Percentiles rank a stretch among this genome's conserved stretches.
Evolutionary conservation across 352 stramenopile species (phyloP).

Genomic region (Pythium phragmitis): DNA sequence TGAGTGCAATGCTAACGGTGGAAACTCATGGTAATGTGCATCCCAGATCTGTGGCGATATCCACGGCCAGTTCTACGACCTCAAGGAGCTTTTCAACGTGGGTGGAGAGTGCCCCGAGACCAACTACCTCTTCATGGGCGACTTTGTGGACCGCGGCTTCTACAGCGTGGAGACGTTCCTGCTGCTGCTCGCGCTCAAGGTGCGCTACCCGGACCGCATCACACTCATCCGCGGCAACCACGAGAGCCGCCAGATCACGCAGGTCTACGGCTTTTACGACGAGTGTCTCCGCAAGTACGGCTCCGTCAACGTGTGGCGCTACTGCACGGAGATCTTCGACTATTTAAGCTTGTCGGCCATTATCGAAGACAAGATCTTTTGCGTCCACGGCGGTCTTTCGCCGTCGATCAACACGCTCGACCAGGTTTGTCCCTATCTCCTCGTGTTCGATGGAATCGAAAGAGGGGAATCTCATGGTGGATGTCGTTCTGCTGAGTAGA

Average conservation of each 20-base stretch:
- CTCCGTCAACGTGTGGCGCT: slow-evolving; percentile 67
- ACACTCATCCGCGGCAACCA: slow-evolving; percentile 93
- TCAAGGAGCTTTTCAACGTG: slow-evolving; percentile 78
- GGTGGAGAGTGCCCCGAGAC: slow-evolving; percentile 88
- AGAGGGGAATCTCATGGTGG: neutral
- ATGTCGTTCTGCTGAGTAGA: slow-evolving; percentile 41
- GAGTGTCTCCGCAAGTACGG: slow-evolving; percentile 99
- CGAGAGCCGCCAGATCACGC: slow-evolving; percentile 96
- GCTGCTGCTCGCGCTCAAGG: slow-evolving; percentile 94
- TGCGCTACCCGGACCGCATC: slow-evolving; percentile 92
- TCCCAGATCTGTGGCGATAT: slow-evolving; percentile 74
- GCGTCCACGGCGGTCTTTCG: slow-evolving; percentile 87
- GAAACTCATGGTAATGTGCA: neutral
- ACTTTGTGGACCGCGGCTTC: slow-evolving; percentile 99
- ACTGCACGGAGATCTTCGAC: slow-evolving; percentile 92
- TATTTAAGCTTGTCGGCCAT: slow-evolving; percentile 95
- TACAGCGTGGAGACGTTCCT: slow-evolving; percentile 94
- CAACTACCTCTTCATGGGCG: slow-evolving; percentile 98
- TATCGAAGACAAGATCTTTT: slow-evolving; percentile 92
- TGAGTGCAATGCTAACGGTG: neutral
- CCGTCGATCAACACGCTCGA: slow-evolving; percentile 92
- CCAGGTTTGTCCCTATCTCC: slow-evolving; percentile 22
- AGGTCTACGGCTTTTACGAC: slow-evolving; percentile 98
- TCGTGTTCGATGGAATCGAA: neutral
- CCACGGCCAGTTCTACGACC: slow-evolving; percentile 67